Percentiles rank a stretch among this genome's conserved stretches.
These are phyloP conservation scores for Plasmodium relictum DNA, from an alignment of 169 alveolate genomes.

Conservation along the genomic window DNA sequence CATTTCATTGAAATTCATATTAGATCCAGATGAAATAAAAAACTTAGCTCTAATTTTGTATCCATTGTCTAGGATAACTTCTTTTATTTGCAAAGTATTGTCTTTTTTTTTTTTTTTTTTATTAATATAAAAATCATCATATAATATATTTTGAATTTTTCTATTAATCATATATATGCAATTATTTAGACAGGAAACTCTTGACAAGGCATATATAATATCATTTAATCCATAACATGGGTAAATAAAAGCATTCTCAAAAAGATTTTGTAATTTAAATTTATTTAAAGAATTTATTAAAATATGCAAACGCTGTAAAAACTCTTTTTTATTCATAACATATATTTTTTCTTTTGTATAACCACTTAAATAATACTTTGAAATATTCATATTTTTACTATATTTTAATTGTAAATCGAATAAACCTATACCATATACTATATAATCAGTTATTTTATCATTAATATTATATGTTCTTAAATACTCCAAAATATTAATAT, in stretches of 20 bases:
- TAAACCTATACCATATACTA: constrained; percentile 60
- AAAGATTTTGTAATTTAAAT: constrained; percentile 52
- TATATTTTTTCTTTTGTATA: constrained; percentile 37
- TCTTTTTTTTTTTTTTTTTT: not conserved
- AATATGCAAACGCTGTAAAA: constrained; percentile 44
- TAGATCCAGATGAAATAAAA: constrained; percentile 70
- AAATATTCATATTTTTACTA: constrained; percentile 18
- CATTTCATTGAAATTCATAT: constrained; percentile 48
- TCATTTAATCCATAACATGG: constrained; percentile 70
- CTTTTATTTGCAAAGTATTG: constrained; percentile 27
- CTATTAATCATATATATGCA: constrained; percentile 63
- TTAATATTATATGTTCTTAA: constrained; percentile 31
- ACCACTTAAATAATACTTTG: constrained; percentile 61
- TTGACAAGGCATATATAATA: constrained; percentile 52
- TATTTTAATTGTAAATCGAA: constrained; percentile 40
- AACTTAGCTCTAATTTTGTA: constrained; percentile 40
- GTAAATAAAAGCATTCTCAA: constrained; percentile 55
- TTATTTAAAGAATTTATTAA: constrained; percentile 61
- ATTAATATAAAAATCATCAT: constrained; percentile 1
- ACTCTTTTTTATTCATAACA: constrained; percentile 46
- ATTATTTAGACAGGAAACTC: constrained; percentile 63
- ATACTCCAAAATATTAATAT: constrained; percentile 25
- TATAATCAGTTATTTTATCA: constrained; percentile 41
- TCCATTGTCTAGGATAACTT: constrained; percentile 39
- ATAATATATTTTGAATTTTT: constrained; percentile 36